phyloP scores from a whole-genome alignment of 1,284 basidiomycete genomes.

The Athelia sp. region DNA sequence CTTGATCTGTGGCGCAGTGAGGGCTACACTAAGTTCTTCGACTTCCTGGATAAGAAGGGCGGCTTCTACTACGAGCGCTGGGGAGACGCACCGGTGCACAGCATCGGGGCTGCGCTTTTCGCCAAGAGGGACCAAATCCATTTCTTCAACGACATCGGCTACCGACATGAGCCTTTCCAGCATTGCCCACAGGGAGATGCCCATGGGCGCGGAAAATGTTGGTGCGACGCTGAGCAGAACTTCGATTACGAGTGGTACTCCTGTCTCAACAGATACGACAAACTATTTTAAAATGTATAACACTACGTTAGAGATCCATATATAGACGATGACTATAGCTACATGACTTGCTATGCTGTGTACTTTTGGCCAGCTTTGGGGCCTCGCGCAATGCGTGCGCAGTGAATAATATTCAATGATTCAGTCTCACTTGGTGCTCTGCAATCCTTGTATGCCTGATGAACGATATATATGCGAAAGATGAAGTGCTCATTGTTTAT shows the following conservation, averaged over 20 bases:
- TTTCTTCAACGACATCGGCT: conserved; percentile 52
- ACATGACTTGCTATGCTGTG: no score
- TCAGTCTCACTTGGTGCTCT: no score
- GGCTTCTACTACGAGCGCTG: conserved; percentile 95
- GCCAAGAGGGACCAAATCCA: conserved; percentile 75
- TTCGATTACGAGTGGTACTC: conserved; percentile 82
- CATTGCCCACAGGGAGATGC: conserved; percentile 65
- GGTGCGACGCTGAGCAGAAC: conserved; percentile 59
- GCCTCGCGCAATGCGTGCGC: no score
- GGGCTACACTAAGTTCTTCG: conserved; percentile 83
- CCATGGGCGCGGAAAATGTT: conserved; percentile 61
- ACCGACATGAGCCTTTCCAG: conserved; percentile 76
- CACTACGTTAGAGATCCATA: neutral
- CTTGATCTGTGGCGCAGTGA: conserved; percentile 81
- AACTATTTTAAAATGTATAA: conserved; percentile 37
- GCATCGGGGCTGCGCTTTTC: conserved; percentile 81
- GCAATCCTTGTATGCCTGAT: no score
- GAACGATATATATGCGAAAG: no score
- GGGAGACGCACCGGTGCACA: conserved; percentile 92
- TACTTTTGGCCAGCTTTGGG: no score
- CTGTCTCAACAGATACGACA: conserved; percentile 68
- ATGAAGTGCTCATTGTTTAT: conserved; percentile 8
- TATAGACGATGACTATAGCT: no score
- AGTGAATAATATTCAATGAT: no score
- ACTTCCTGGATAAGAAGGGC: conserved; percentile 77